A percentile compares a stretch with the other conserved stretches of the same genome.
These are phyloP conservation scores for Dactylonectria macrodidyma DNA, from an alignment of 2,329 filamentous ascomycete species.

Conservation along the genomic window DNA sequence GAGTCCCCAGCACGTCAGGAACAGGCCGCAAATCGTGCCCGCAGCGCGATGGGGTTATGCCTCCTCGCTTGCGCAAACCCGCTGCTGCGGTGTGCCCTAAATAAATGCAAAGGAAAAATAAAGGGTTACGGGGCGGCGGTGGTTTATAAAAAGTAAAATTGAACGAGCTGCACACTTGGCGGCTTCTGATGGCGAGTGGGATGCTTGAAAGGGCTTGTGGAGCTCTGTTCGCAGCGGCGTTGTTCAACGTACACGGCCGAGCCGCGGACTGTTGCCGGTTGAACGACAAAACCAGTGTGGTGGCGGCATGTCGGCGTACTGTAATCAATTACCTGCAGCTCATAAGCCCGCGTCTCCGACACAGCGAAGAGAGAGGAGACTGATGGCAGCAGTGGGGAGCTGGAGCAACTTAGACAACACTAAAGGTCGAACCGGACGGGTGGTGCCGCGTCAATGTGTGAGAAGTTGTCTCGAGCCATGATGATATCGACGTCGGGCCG, in stretches of 20 bases:
- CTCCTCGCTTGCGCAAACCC: neutral
- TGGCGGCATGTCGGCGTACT: neutral
- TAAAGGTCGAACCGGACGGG: conserved; percentile 24
- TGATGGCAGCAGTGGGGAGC: neutral
- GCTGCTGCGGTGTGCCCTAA: neutral
- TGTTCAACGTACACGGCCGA: neutral
- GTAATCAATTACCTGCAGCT: conserved; percentile 1
- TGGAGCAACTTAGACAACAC: conserved; percentile 22
- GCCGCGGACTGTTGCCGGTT: neutral
- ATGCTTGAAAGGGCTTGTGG: neutral
- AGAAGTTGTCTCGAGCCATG: conserved; percentile 13
- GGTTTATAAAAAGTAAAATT: neutral
- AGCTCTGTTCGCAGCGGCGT: neutral
- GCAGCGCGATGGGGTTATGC: neutral
- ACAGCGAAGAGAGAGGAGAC: neutral
- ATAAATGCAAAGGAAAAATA: neutral
- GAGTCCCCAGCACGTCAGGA: conserved; percentile 15
- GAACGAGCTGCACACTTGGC: neutral
- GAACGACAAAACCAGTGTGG: neutral
- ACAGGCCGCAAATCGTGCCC: neutral
- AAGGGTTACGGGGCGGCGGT: neutral
- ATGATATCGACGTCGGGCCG: neutral
- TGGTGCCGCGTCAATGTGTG: conserved; percentile 27
- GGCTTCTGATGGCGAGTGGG: neutral
- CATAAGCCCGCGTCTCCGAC: neutral